Base-by-base conservation (phyloP, 1,139 yeast species). In the Magnusiomyces suaveolens region DNA sequence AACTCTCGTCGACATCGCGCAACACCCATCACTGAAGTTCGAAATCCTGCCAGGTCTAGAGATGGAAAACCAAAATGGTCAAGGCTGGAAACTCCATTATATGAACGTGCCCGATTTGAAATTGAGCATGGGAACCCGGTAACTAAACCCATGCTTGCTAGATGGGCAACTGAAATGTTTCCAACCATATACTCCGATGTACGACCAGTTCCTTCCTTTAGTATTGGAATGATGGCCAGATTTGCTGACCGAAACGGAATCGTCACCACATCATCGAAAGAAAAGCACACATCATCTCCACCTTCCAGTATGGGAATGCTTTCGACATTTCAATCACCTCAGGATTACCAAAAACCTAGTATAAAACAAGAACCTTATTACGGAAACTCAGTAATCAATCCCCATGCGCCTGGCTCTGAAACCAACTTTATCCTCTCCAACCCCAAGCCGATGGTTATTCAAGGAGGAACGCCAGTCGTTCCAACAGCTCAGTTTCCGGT, bases 61-160 rank as follows among this genome's bases (percentile, higher is more conserved):
- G 47, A 44, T 8, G 47, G 47, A 16, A 44, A 44, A 44, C 47
- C 47, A 44, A 44, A 44, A 25, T 44, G 47, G 47, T 18, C 29
- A 23, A 14, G 25, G 20, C 20, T 44, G 18, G 47, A 44, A 25
- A 44, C 47, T 2, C 47, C 47, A 8, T 44, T 44, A n/a, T 44
- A 44, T 44, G 47, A 44, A 16, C n/a, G 33, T 12, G 47, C 47
- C 6, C 23, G 20, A n/a, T 25, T 14, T 26, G 47, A 44, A 23
- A 3, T 25, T 3, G 33, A 44, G 12, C 8, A 26, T 18, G 33
- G 47, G 2, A 4, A 20, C 3, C 47, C 29, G 21, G 33, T 44
- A 24, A 44, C 47, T 25, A 44, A 44, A n/a, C 47, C 47, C 8
- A 25, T 44, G 47, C 47, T 44, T 44, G 47, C 47, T 6, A 24